Base-by-base conservation (phyloP, 345 rosid genomes). In the Durio zibethinus region DNA sequence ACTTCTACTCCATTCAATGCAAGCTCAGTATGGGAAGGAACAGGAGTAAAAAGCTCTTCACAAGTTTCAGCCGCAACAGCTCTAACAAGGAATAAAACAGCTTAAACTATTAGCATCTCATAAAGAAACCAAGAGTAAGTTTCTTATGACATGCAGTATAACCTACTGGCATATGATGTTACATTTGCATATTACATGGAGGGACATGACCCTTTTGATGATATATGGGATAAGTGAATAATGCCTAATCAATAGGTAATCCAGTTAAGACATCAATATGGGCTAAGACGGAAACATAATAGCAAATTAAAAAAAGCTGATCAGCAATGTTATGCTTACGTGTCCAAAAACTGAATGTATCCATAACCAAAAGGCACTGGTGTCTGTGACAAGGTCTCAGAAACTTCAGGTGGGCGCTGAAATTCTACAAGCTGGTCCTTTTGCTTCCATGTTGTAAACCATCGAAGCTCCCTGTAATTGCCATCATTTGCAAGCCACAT, bases 31-130 rank as follows among this genome's bases (percentile, higher is more conserved):
- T 96, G 99, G 78, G 94, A 94, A 72, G 98, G 94, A 71, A 85
- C 67, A 5, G 97, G 89, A 52, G 91, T 81, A 77, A 90, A 96
- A 69, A 96, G 95, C 84, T 96, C 99, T 83, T 91, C 98, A 76
- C 99, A 96, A 54, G 92, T 85, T 90, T 96, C 99, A 20, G 89
- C 93, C 9, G 98, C 99, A 84, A 96, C 97, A 85, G 97, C 94
- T 65, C 99, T 96, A 84, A 73, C 3, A 74, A 43, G 15, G 43
- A 62, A 50, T 47, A 72, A n/a, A 79, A 82, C 16, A 7, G 62
- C 38, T 7, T 73, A 71, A 11, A 47, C 3, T 43, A 53, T 80
- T 10, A 77, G 60, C 64, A 60, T 35, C 6, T 31, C 78, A 68
- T 11, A 7, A 52, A 20, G 60, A 71, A 71, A 10, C 20, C 74